phyloP scores from a whole-genome alignment of 2,329 filamentous ascomycete species.

The Macrophomina tecta region DNA sequence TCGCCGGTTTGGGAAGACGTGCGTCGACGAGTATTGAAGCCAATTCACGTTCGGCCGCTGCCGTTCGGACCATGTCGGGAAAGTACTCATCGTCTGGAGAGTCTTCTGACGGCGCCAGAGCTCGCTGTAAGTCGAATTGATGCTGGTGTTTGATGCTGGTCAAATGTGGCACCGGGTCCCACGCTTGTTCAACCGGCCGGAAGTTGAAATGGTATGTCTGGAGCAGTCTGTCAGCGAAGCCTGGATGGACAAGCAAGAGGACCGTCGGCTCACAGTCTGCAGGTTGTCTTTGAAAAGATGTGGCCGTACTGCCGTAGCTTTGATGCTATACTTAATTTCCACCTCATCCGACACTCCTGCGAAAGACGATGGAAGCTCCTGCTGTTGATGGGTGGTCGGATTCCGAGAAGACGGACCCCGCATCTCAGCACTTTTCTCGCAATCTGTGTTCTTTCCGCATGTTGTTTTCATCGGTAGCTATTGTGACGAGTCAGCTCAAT shows the following conservation, averaged over 20 bases:
- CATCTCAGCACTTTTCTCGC: background rate
- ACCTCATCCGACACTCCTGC: background rate
- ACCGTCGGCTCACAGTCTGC: background rate
- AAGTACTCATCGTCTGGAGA: background rate
- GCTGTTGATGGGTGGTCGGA: background rate
- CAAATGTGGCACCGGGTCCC: constrained; percentile 1
- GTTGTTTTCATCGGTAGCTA: constrained; percentile 1
- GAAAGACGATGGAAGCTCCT: constrained; percentile 5
- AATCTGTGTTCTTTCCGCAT: background rate
- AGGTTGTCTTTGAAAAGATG: constrained; percentile 16
- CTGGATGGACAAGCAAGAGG: background rate
- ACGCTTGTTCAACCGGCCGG: constrained; percentile 16
- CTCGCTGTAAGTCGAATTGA: constrained; percentile 9
- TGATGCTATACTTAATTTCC: constrained; percentile 11
- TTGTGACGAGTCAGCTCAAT: background rate
- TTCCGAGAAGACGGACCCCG: background rate
- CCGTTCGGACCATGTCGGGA: background rate
- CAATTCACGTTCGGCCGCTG: background rate
- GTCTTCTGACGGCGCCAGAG: background rate
- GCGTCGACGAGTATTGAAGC: constrained; percentile 11
- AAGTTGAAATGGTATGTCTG: constrained; percentile 13
- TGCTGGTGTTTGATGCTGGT: constrained; percentile 21
- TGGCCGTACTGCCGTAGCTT: constrained; percentile 7
- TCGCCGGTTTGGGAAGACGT: background rate
- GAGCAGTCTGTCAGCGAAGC: background rate